phyloP scores from a whole-genome alignment of 192 early-diverging fungal species.

The Linnemannia hyalina region DNA sequence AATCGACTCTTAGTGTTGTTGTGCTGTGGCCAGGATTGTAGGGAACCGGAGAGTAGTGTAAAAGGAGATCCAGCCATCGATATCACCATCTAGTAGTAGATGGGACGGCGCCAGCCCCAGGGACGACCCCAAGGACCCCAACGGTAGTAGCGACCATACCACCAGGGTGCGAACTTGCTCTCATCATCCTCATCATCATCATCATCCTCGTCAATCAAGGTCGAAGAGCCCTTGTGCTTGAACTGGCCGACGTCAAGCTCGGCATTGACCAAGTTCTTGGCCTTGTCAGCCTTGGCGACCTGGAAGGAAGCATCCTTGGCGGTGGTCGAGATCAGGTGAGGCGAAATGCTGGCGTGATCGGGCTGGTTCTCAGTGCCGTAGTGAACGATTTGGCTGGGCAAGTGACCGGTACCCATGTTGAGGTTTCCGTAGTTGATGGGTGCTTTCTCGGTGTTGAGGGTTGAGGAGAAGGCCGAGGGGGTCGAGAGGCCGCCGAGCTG shows the following conservation, averaged over 20 bases:
- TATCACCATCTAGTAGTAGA: not conserved
- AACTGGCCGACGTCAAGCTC: constrained; percentile 26
- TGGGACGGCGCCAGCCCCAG: not conserved
- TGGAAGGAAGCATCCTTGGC: constrained; percentile 39
- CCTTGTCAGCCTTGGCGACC: constrained; percentile 43
- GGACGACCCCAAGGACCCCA: constrained; percentile 8
- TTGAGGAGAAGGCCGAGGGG: constrained; percentile 26
- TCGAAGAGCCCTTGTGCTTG: not conserved
- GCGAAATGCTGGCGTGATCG: constrained; percentile 35
- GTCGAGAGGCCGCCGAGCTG: constrained; percentile 18
- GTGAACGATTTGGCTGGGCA: constrained; percentile 46
- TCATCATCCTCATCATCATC: constrained; percentile 16
- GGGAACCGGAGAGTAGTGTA: not conserved
- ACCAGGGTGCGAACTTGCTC: constrained; percentile 3
- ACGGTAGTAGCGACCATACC: not conserved
- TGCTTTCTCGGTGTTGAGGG: constrained; percentile 32
- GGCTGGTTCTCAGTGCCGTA: constrained; percentile 51
- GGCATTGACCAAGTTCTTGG: constrained; percentile 15
- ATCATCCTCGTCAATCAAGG: not conserved
- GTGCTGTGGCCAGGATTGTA: not conserved
- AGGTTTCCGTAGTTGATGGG: constrained; percentile 53
- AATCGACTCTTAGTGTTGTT: not conserved
- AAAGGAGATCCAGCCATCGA: not conserved
- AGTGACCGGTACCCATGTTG: constrained; percentile 44
- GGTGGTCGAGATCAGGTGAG: constrained; percentile 29